These are phyloP conservation scores for Daldinia loculata DNA, from an alignment of 495 filamentous ascomycete genomes.

Conservation along the genomic window DNA sequence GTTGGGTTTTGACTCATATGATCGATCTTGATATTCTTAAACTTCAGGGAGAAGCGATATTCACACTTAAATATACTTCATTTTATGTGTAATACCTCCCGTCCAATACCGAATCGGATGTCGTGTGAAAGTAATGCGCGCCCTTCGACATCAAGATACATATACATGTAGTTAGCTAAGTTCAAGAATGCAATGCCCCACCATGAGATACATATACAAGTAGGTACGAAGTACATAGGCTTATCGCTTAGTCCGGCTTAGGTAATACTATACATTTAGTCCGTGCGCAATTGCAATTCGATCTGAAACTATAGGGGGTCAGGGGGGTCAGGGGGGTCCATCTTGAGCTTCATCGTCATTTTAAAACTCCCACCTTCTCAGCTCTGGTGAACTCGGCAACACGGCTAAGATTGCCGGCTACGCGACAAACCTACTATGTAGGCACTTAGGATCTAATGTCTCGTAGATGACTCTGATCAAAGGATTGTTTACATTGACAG, in stretches of 20 bases:
- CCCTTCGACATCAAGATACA: conserved; percentile 22
- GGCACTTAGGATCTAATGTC: not conserved
- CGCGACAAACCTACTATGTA: not conserved
- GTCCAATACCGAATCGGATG: conserved; percentile 17
- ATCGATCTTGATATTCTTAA: not conserved
- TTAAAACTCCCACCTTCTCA: conserved; percentile 34
- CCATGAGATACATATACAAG: not conserved
- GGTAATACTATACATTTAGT: too few relatives aligned
- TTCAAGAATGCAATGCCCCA: not conserved
- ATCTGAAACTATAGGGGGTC: conserved; percentile 38
- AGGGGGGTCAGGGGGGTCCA: conserved; percentile 8
- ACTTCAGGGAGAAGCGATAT: not conserved
- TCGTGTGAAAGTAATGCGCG: conserved; percentile 13
- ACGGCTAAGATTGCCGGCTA: not conserved
- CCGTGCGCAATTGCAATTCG: conserved; percentile 5
- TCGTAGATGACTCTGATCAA: not conserved
- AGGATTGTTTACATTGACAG: not conserved
- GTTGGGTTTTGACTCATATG: not conserved
- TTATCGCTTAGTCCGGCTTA: too few relatives aligned
- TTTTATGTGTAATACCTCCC: not conserved
- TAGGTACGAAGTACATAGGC: too few relatives aligned
- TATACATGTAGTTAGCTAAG: not conserved
- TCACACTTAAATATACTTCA: not conserved
- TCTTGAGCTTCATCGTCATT: conserved; percentile 43
- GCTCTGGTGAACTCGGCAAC: not conserved